Base-by-base conservation (phyloP, 202 grass and related monocot species). In the Schoenoplectus tabernaemontani region DNA sequence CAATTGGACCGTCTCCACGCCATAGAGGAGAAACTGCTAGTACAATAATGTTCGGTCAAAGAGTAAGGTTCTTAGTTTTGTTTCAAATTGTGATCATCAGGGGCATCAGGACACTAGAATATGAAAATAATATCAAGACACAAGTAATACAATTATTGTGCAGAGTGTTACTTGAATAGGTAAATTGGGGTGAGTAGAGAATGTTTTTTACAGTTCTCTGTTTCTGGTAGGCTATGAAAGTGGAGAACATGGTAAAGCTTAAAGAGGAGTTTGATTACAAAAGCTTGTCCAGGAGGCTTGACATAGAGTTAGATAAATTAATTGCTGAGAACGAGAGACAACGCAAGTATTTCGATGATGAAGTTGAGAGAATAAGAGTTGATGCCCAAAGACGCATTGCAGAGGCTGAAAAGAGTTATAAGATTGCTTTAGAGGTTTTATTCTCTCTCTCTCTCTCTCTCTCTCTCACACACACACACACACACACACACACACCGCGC, bases 21-120 rank as follows among this genome's bases (percentile, higher is more conserved):
- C 96, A 99, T 84, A 86, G 96, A 50, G 96, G 96, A 75, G 96
- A 99, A 84, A 99, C 96, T 85, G 85, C 96, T 38, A 99, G 96
- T 89, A 99, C 96, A 78, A 99, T 99, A 89, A 99, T 99, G 96
- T 99, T 99, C 84, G 96, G 96, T 70, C 96, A 99, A 91, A 96
- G 96, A 77, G 96, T 99, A 96, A 74, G 71, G 33, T 82, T 85
- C 43, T 82, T 78, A 57, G 15, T 78, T 53, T 63, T 59, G 48
- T 83, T 39, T 67, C 80, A 84, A 69, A 15, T 44, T 79, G 77
- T 57, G 50, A 37, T 47, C 59, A 79, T 82, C 65, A 62, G 72
- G 33, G 3, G 28, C 34, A 15, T 76, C 63, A 7, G 28, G 37
- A 60, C 57, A 81, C 57, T 15, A 9, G 72, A 84, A 13, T 20